Evolutionary conservation across 2,329 filamentous ascomycete species (phyloP).

Genomic region (Botrytis pseudocinerea): DNA sequence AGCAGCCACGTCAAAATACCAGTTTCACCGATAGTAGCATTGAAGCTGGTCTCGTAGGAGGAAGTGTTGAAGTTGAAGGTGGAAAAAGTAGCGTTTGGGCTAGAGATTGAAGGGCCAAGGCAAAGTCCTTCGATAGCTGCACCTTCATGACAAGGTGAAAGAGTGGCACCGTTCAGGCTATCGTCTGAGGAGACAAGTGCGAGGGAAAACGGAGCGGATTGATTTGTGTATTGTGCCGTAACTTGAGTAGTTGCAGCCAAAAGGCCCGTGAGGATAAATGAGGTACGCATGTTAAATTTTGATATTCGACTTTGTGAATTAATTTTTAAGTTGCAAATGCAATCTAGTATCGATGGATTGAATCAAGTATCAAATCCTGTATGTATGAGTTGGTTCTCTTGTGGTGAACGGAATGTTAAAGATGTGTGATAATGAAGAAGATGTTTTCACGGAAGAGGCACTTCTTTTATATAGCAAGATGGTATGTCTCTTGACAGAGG

Average conservation of each 20-base stretch:
- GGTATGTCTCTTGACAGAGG: neutral
- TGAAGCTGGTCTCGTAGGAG: conserved; percentile 24
- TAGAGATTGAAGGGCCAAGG: conserved; percentile 32
- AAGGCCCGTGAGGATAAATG: conserved; percentile 29
- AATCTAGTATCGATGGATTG: neutral
- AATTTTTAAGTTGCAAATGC: neutral
- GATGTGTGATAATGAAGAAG: neutral
- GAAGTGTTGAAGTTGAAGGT: conserved; percentile 35
- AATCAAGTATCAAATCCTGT: neutral
- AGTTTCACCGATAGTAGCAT: conserved; percentile 29
- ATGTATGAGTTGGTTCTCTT: neutral
- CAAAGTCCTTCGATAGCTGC: conserved; percentile 51
- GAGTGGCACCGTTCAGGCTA: conserved; percentile 43
- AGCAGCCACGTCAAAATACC: conserved; percentile 36
- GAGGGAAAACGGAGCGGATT: conserved; percentile 48
- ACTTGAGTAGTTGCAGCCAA: conserved; percentile 30
- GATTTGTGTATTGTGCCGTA: conserved; percentile 39
- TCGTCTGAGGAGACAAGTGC: conserved; percentile 44
- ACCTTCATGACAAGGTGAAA: conserved; percentile 49
- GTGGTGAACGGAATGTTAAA: neutral
- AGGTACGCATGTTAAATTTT: conserved; percentile 29
- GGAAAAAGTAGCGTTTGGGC: conserved; percentile 28
- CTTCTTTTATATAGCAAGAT: neutral
- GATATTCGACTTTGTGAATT: neutral
- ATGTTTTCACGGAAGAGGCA: neutral